Percentiles rank a stretch among this genome's conserved stretches.
These are phyloP conservation scores for Cystofilobasidium bisporidii DNA, from an alignment of 768 basidiomycete genomes.

Conservation along the genomic window DNA sequence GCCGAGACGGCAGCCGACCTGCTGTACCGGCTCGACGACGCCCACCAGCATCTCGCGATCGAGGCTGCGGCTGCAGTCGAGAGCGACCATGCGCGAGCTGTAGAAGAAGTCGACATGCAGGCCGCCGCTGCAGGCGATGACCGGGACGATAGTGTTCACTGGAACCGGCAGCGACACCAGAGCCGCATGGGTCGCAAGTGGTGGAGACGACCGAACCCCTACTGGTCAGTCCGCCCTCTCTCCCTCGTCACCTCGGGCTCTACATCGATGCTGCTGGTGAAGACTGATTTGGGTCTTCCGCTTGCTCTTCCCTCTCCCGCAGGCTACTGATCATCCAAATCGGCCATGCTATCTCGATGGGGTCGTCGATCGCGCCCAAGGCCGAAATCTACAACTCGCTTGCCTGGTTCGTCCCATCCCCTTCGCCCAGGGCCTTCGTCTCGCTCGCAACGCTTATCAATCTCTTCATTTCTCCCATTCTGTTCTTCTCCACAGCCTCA, in stretches of 20 bases:
- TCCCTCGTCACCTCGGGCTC: neutral
- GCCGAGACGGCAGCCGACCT: neutral
- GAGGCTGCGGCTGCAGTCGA: neutral
- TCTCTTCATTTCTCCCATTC: no score
- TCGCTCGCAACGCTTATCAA: no score
- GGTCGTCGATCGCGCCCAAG: conserved; percentile 23
- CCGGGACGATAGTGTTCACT: neutral
- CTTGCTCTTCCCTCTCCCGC: neutral
- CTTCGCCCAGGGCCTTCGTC: no score
- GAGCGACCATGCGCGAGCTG: conserved; percentile 1
- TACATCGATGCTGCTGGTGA: neutral
- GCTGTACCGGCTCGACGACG: conserved; percentile 13
- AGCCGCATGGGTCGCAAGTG: conserved; percentile 9
- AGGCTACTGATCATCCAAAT: conserved; percentile 14
- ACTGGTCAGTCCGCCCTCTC: conserved; percentile 3
- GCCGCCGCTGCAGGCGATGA: neutral
- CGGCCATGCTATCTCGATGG: conserved; percentile 16
- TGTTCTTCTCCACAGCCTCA: no score
- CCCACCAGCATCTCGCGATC: neutral
- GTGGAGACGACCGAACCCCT: conserved; percentile 10
- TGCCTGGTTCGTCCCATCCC: neutral
- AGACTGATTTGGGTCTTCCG: neutral
- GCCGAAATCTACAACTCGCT: conserved; percentile 11
- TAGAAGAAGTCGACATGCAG: no score
- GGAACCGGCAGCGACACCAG: neutral